A percentile compares a stretch with the other conserved stretches of the same genome.
Evolutionary conservation across 1,139 yeast genomes (phyloP).

Genomic region (Hemisphaericaspora subhashii): DNA sequence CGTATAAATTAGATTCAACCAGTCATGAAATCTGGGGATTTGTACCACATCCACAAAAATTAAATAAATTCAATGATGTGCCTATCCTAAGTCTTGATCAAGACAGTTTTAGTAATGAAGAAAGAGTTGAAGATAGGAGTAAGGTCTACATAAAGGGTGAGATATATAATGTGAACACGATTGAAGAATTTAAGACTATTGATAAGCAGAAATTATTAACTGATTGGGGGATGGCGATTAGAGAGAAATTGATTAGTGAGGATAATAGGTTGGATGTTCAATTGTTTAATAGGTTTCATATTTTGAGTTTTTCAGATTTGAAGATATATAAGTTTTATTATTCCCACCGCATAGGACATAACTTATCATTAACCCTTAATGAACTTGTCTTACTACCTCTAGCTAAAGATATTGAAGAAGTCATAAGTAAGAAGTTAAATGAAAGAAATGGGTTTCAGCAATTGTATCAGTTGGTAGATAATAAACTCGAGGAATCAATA

Average conservation of each 20-base stretch:
- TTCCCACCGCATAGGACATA: too few species aligned
- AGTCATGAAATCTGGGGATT: constrained; percentile 41
- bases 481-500: constrained; percentile 7
- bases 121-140: constrained; percentile 33
- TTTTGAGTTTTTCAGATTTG: constrained; percentile 80
- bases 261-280: constrained; percentile 13
- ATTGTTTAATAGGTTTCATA: constrained; percentile 43
- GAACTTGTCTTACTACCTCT: too few species aligned
- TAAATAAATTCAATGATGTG: constrained; percentile 43
- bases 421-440: constrained; percentile 5
- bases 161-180: constrained; percentile 69
- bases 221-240: constrained; percentile 39
- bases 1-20: constrained; percentile 59
- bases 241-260: constrained; percentile 13
- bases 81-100: constrained; percentile 41
- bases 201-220: constrained; percentile 62
- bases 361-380: too few species aligned
- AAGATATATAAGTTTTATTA: constrained; percentile 85
- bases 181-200: constrained; percentile 73
- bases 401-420: constrained; percentile 4
- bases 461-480: constrained; percentile 16
- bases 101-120: constrained; percentile 42
- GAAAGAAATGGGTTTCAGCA: constrained; percentile 8
- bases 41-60: constrained; percentile 27
- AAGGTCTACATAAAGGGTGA: constrained; percentile 21